Base-by-base conservation (phyloP, 2,329 filamentous ascomycete species). In the Phialophora tarda region DNA sequence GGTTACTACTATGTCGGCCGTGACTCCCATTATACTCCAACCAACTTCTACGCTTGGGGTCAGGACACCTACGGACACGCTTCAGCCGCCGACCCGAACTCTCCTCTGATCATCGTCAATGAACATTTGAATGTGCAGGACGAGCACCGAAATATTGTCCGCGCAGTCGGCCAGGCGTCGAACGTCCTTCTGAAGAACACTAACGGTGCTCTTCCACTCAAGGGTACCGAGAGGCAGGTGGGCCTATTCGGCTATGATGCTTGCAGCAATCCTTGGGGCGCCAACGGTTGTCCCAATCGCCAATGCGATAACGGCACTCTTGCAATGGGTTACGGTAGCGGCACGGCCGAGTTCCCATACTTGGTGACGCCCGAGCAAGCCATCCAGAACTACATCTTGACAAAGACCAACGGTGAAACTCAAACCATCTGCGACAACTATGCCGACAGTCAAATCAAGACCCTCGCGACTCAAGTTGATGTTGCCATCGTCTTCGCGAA, bases 141-240 rank as follows among this genome's bases (percentile, higher is more conserved):
- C 50, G 83, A 94, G 63, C 93, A 97, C 76, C 88, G 82, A 54
- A 75, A 79, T 24, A 80, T 92, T 59, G 94, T 96, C 69, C 89
- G 93, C 38, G 86, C 92, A 71, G 85, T 91, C 60, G 93, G 87
- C 14, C 89, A 90, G 59, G 90, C 91, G 77, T 92, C 91, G 17
- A 93, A 90, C 2, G 93, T 99, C 6, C 82, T 99, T 11, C 83
- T 99, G 70, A 99, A 98, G 85, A 97, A 98, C 78, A 82, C 78
- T 32, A 88, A 88, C 14, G 83, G 84, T 1, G 83, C 84, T 1
- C 82, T 98, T 34, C 93, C 94, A 0, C 83, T 97, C n/a, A 88
- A 87, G 65, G 78, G 83, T 26, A 88, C 88, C 75, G 91, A 94
- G 71, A 89, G 86, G 74, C 90, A 91, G 73, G 80, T 93, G 30